Conservation (phyloP, 1,139 yeast species). For the Blastobotrys niveus region DNA sequence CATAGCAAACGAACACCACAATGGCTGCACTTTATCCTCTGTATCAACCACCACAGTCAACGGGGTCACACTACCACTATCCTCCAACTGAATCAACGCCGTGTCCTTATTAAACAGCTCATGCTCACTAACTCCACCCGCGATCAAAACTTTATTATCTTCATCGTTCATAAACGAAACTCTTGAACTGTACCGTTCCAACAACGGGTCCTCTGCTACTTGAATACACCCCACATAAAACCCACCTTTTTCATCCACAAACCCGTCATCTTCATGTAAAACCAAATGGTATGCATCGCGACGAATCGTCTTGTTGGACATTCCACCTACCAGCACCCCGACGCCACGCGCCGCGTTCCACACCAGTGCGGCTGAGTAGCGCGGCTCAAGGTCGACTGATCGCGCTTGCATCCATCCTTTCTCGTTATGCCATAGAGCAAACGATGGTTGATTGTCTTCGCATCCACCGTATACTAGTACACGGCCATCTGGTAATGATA, state of each 20-base stretch:
- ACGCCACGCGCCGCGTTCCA: slow-evolving; percentile 25
- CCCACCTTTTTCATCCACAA: not conserved
- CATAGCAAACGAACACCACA: slow-evolving; percentile 56
- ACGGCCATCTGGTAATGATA: slow-evolving; percentile 33
- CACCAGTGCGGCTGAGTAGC: slow-evolving; percentile 32
- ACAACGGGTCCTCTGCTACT: slow-evolving; percentile 23
- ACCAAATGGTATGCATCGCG: slow-evolving; percentile 37
- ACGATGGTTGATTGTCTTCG: slow-evolving; percentile 23
- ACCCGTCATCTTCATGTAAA: slow-evolving; percentile 12
- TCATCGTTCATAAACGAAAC: slow-evolving; percentile 21
- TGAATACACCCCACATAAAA: not conserved
- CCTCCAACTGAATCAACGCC: slow-evolving; percentile 38
- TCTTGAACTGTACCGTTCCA: slow-evolving; percentile 48
- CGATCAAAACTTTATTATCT: slow-evolving; percentile 37
- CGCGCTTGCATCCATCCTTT: slow-evolving; percentile 24
- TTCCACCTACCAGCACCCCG: slow-evolving; percentile 57
- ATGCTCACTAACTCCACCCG: slow-evolving; percentile 56
- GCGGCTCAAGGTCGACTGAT: slow-evolving; percentile 9
- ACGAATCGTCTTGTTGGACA: slow-evolving; percentile 37
- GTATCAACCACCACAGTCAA: slow-evolving; percentile 18
- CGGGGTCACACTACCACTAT: slow-evolving; percentile 18
- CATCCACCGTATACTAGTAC: slow-evolving; percentile 54
- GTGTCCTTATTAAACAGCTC: slow-evolving; percentile 38
- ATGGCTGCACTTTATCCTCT: slow-evolving; percentile 37
- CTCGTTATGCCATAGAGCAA: slow-evolving; percentile 23